A percentile compares a stretch with the other conserved stretches of the same genome.
Conservation (phyloP, 1,284 basidiomycete species). For the Athelia psychrophila region DNA sequence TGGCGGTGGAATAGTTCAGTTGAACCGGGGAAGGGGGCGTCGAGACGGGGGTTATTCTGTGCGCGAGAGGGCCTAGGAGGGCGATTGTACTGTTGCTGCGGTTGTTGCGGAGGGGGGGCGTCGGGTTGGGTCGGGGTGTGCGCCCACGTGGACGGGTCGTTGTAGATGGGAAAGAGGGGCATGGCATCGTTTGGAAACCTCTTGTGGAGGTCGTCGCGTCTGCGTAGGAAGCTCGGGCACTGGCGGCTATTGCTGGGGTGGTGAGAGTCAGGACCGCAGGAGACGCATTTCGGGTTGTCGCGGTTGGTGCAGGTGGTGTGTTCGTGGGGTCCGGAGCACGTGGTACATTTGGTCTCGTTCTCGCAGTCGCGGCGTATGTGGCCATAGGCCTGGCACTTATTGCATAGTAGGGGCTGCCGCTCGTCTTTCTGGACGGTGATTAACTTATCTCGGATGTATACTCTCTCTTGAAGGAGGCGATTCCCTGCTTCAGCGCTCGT, state of each 20-base stretch:
- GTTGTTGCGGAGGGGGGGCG: neutral
- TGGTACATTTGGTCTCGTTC: neutral
- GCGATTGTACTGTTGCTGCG: too few relatives aligned
- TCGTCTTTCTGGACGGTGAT: too few relatives aligned
- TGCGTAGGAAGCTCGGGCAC: neutral
- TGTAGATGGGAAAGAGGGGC: conserved; percentile 5
- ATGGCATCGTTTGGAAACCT: conserved; percentile 4
- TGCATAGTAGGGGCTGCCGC: too few relatives aligned
- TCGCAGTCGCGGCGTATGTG: neutral
- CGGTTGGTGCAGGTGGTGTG: neutral
- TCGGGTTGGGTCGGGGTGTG: neutral
- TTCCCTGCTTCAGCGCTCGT: too few relatives aligned
- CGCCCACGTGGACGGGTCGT: conserved; percentile 3
- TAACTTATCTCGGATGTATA: too few relatives aligned
- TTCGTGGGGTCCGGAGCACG: too few relatives aligned
- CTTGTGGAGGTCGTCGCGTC: neutral
- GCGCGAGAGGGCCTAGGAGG: too few relatives aligned
- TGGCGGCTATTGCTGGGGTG: conserved; percentile 2
- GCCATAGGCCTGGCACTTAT: too few relatives aligned
- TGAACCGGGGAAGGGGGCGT: too few relatives aligned
- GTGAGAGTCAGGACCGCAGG: neutral
- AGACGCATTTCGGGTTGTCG: neutral
- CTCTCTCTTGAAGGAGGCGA: too few relatives aligned
- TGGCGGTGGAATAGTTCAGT: too few relatives aligned
- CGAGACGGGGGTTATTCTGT: too few relatives aligned